A percentile compares a stretch with the other conserved stretches of the same genome.
phyloP scores from a whole-genome alignment of 1,284 basidiomycete species.

The Rhodotorula sp. region DNA sequence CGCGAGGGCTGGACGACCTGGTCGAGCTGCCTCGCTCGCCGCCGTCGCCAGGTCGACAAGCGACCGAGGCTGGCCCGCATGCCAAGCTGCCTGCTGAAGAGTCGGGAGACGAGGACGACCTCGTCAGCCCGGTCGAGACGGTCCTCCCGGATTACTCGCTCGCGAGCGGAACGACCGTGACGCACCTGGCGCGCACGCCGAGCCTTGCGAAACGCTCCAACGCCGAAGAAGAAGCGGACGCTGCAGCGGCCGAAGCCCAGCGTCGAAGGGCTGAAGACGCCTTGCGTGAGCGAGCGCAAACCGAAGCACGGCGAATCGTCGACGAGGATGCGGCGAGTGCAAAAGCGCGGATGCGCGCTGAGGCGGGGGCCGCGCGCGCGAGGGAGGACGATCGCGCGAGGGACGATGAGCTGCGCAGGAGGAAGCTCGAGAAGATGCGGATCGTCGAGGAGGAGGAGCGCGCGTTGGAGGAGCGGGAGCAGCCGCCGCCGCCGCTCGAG shows the following conservation, averaged over 20 bases:
- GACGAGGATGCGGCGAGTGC: not conserved
- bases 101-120: too few species aligned
- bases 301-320: not conserved
- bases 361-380: not conserved
- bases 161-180: too few species aligned
- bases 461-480: not conserved
- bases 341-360: not conserved
- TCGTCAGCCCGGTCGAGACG: not conserved
- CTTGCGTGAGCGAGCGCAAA: not conserved
- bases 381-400: not conserved
- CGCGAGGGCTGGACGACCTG: conserved; percentile 4
- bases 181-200: not conserved
- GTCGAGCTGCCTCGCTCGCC: not conserved
- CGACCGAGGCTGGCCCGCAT: too few species aligned
- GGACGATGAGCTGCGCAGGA: not conserved
- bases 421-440: not conserved
- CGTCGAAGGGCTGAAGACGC: not conserved
- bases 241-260: not conserved
- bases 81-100: too few species aligned
- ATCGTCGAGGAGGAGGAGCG: not conserved
- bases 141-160: not conserved
- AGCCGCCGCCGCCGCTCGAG: conserved; percentile 8
- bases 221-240: too few species aligned
- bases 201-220: not conserved
- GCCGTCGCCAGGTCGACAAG: not conserved